Base-by-base conservation (phyloP, 2,329 filamentous ascomycete genomes). In the Albifimbria verrucaria region DNA sequence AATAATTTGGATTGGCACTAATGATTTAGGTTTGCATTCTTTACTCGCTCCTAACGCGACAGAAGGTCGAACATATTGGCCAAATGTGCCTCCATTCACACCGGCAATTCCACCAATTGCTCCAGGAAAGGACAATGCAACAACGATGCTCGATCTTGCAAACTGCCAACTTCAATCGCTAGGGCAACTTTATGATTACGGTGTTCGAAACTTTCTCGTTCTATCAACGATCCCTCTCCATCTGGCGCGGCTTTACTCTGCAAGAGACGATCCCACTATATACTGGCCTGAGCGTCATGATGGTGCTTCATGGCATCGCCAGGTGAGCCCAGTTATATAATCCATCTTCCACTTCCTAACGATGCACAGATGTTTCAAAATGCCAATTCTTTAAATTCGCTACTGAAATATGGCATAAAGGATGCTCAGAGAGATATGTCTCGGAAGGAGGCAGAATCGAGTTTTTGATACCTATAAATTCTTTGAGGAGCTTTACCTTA, bases 221-320 rank as follows among this genome's bases (percentile, higher is more conserved):
- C 42, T 44, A 21, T 44, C 42, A 7, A 44, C 42, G 15, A 44
- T 44, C 20, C 42, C 42, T 21, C 22, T 44, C 12, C 42, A 44
- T 23, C 22, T 44, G 20, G 22, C 42, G 5, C 7, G 7, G 20
- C 22, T 44, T 5, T 44, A 44, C n/a, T 44, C 42, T 21, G 22
- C 22, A 3, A 44, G 18, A 7, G 42, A 44, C 15, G 42, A 44
- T 7, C 42, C 42, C 20, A 44, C 42, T 20, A 44, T 44, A 17
- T 44, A 44, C 20, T 44, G 42, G 42, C 42, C 42, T 6, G 42
- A 44, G 18, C 42, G 17, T 9, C 42, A 44, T 20, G 42, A 44
- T 20, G 42, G 42, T 44, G 42, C 42, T 44, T 44, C 42, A 44
- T 44, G 42, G 42, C 42, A 44, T 20, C 42, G 42, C 42, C 42